A percentile compares a stretch with the other conserved stretches of the same genome.
Evolutionary conservation across 2,329 filamentous ascomycete genomes (phyloP).

Genomic region (Phoma sp.): DNA sequence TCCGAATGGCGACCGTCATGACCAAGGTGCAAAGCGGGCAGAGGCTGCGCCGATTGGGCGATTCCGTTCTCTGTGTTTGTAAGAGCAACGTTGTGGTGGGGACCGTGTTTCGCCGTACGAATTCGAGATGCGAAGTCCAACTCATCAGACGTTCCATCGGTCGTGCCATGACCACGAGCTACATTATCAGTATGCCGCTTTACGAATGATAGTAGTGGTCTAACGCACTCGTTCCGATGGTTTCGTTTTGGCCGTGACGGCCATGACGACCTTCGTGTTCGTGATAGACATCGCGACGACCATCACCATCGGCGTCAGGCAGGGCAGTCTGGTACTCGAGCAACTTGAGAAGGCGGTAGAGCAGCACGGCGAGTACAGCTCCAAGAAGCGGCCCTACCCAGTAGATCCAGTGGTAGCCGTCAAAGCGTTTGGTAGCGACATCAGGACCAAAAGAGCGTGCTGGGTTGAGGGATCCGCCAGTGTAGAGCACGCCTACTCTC

Average conservation of each 20-base stretch:
- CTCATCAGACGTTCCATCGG: conserved; percentile 34
- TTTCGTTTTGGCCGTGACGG: conserved; percentile 2
- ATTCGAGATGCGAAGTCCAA: conserved; percentile 20
- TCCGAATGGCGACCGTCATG: conserved; percentile 38
- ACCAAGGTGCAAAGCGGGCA: conserved; percentile 27
- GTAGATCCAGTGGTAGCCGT: conserved; percentile 58
- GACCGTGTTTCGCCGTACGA: conserved; percentile 9
- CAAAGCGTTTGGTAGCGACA: conserved; percentile 52
- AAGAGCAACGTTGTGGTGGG: conserved; percentile 8
- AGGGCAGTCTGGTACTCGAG: conserved; percentile 60
- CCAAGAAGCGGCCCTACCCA: conserved; percentile 58
- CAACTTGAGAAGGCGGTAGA: conserved; percentile 57
- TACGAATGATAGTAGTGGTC: not conserved
- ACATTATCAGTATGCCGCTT: conserved; percentile 19
- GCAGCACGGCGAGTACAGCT: conserved; percentile 53
- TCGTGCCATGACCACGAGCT: conserved; percentile 30
- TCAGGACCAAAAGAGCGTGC: conserved; percentile 57
- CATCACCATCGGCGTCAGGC: conserved; percentile 55
- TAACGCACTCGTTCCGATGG: conserved; percentile 16
- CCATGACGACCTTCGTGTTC: conserved; percentile 26
- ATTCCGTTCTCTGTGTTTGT: not conserved
- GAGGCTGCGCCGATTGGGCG: conserved; percentile 12
- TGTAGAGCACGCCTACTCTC: conserved; percentile 52
- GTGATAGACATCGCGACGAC: conserved; percentile 39
- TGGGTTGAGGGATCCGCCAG: conserved; percentile 56